These are phyloP conservation scores for Parastagonospora nodorum DNA, from an alignment of 2,329 filamentous ascomycete species.

Conservation along the genomic window DNA sequence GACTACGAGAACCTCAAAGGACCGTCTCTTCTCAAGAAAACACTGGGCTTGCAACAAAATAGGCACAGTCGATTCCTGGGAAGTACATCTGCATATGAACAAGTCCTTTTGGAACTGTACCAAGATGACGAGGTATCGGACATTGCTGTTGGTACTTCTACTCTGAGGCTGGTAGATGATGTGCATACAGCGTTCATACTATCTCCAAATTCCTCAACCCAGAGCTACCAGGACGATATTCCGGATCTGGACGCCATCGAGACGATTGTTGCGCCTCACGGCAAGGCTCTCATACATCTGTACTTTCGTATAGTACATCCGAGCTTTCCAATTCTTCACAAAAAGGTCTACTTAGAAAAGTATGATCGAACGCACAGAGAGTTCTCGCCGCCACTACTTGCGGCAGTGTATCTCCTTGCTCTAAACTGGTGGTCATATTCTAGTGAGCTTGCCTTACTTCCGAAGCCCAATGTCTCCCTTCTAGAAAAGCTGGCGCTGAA, in stretches of 20 bases:
- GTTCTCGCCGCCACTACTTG: slow-evolving; percentile 64
- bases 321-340: slow-evolving; percentile 64
- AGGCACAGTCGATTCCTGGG: slow-evolving; percentile 37
- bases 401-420: slow-evolving; percentile 66
- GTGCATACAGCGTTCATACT: slow-evolving; percentile 32
- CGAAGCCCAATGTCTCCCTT: slow-evolving; percentile 48
- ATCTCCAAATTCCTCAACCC: slow-evolving; percentile 31
- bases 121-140: slow-evolving; percentile 13
- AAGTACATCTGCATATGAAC: slow-evolving; percentile 37
- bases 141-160: slow-evolving; percentile 15
- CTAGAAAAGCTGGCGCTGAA: slow-evolving; percentile 44
- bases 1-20: slow-evolving; percentile 42
- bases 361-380: slow-evolving; percentile 62
- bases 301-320: slow-evolving; percentile 72
- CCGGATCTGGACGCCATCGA: slow-evolving; percentile 71
- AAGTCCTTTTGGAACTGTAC: slow-evolving; percentile 25
- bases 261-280: slow-evolving; percentile 70
- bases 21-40: slow-evolving; percentile 42
- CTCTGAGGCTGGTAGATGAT: slow-evolving; percentile 31
- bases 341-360: slow-evolving; percentile 66
- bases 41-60: slow-evolving; percentile 40
- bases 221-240: slow-evolving; percentile 37
- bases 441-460: slow-evolving; percentile 53
- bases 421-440: slow-evolving; percentile 67
- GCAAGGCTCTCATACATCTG: slow-evolving; percentile 70